phyloP scores from a whole-genome alignment of 345 rosid species.

The Cardamine occulta region DNA sequence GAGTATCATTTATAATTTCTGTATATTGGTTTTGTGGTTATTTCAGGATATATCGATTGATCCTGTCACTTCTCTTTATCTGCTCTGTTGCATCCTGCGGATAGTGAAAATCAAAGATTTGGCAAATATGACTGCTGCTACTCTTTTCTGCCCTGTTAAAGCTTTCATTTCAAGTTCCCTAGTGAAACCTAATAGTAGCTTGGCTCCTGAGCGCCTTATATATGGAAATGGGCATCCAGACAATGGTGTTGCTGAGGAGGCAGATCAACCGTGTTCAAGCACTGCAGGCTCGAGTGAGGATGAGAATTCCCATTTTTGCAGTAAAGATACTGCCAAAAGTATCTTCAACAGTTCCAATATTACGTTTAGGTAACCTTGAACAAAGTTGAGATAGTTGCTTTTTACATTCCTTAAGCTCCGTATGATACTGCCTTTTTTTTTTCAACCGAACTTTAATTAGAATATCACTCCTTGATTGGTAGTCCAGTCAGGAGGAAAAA shows the following conservation, averaged over 20 bases:
- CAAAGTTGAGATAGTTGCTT: slow-evolving; percentile 21
- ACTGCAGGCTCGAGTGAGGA: slow-evolving; percentile 44
- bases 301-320: slow-evolving; percentile 49
- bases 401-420: neutral
- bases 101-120: slow-evolving; percentile 94
- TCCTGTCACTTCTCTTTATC: slow-evolving; percentile 80
- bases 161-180: slow-evolving; percentile 57
- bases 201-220: slow-evolving; percentile 45
- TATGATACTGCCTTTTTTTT: slow-evolving; percentile 6
- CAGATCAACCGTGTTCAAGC: slow-evolving; percentile 49
- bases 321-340: slow-evolving; percentile 46
- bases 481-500: no score
- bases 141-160: slow-evolving; percentile 74
- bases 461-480: no score
- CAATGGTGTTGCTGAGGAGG: slow-evolving; percentile 39
- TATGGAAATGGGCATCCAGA: slow-evolving; percentile 51
- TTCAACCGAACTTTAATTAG: no score
- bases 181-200: slow-evolving; percentile 62
- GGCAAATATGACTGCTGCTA: slow-evolving; percentile 92
- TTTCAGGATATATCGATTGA: slow-evolving; percentile 68
- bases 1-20: slow-evolving; percentile 10
- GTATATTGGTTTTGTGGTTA: slow-evolving; percentile 40
- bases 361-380: slow-evolving; percentile 64
- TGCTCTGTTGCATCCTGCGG: slow-evolving; percentile 94
- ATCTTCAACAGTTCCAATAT: slow-evolving; percentile 42